Evolutionary conservation across 108 stramenopile species (phyloP), one percentile per base, ranked within the genome.

Genomic region (Fistulifera solaris): DNA sequence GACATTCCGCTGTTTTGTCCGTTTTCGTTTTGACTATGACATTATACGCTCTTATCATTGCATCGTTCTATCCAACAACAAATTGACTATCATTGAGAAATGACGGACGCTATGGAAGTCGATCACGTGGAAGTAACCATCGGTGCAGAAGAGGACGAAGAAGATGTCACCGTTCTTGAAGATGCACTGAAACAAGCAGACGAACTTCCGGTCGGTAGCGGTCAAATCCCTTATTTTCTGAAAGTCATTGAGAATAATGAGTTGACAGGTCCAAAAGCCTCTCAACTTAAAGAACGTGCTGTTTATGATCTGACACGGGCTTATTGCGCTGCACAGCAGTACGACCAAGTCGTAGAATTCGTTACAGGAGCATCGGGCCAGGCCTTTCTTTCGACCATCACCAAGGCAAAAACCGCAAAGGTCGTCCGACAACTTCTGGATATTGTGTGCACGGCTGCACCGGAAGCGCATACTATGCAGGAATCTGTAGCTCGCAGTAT

Each of bases 371-470:
- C 51, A 7, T 75, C 70, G 0, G 76, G 73, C 50, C 43, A 71
- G 17, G 49, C 87, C 2, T 96, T 96, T 59, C 98, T 99, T 61
- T 67, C 54, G 8, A 66, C 69, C 38, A 69, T 98, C 45, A 96
- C 95, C 63, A 98, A 98, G 79, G 97, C 99, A 39, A 95, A 95
- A 63, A 91, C 88, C 27, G 99, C 99, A 63, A 98, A 98, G 78
- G 93, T 99, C 13, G 95, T 93, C 14, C 80, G 90, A n/a, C 77
- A 81, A 47, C 80, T 98, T n/a, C 70, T 99, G 18, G 97, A 99
- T 46, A 81, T 94, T 56, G 95, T 97, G 14, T 89, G 87, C 53
- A 56, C 61, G 43, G 72, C 93, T 49, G 81, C 84, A 10, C 95
- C 97, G 6, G 70, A 83, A 26, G 74, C 87, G 15, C 61, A 89